A percentile compares a stretch with the other conserved stretches of the same genome.
Evolutionary conservation across 345 rosid species (phyloP).

Genomic region (Rhodamnia argentea): DNA sequence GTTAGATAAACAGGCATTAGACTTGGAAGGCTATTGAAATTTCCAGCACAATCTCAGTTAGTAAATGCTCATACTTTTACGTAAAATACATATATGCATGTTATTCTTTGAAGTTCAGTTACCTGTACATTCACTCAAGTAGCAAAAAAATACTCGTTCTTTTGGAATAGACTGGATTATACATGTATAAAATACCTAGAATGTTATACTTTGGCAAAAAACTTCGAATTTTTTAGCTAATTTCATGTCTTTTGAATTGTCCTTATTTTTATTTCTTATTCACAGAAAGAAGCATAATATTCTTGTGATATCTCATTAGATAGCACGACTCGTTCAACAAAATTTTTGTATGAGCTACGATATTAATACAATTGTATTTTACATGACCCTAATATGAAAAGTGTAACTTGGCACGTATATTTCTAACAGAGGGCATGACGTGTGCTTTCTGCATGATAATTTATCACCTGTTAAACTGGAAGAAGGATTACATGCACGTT

Average conservation of each 20-base stretch:
- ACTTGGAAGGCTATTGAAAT: background rate
- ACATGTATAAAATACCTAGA: background rate
- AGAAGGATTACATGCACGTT: background rate
- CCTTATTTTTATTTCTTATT: background rate
- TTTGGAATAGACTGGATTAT: background rate
- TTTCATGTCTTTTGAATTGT: background rate
- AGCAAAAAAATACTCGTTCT: background rate
- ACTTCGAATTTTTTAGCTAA: background rate
- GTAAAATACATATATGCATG: background rate
- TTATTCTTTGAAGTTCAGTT: background rate
- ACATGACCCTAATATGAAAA: background rate
- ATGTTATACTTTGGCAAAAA: background rate
- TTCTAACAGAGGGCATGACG: background rate
- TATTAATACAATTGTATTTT: background rate
- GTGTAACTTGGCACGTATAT: background rate
- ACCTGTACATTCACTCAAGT: background rate
- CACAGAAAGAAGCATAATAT: background rate
- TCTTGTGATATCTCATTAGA: background rate
- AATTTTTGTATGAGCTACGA: background rate
- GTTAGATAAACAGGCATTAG: background rate
- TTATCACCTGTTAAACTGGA: background rate
- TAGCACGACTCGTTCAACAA: background rate
- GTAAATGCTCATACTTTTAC: background rate
- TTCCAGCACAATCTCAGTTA: background rate
- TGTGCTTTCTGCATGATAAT: background rate